Base-by-base conservation (phyloP, 2,329 filamentous ascomycete species). In the Fusarium abutilonis region DNA sequence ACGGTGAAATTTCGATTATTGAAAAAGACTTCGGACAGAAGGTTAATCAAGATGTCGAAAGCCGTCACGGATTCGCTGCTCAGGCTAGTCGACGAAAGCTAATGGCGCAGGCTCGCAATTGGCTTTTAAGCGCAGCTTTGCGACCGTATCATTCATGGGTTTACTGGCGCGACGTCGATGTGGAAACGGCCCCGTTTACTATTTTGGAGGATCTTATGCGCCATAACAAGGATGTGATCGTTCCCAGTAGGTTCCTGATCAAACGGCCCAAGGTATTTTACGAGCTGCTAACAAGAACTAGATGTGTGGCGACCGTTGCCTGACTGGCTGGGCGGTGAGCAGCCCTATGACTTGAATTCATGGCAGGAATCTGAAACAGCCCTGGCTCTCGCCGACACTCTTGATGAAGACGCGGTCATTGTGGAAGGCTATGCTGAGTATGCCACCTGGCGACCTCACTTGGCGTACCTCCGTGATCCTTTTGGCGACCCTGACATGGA, bases 331-430 rank as follows among this genome's bases (percentile, higher is more conserved):
- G 95, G 95, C 41, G 96, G 95, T 70, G 95, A 99, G 75, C 95
- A 99, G 75, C 95, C 95, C 2, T 99, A 99, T 75, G 95, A 99
- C 78, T 77, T 99, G 70, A 99, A 99, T 76, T 98, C 94, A 14
- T 99, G 95, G 95, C 95, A 99, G 77, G 95, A 99, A 77, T 99
- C 95, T 0, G 96, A 99, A 73, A 99, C 95, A 1, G 95, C 95
- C 0, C 82, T 99, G 48, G 92, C 92, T 9, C 83, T 99, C 34
- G 95, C 95, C 10, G 94, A 99, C 64, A 97, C 93, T 0, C 83
- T 99, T 4, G 95, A 99, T 66, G 95, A 99, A 75, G 95, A 99
- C 74, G 95, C 95, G 4, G 95, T 99, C 35, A 99, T 99, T 77
- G 95, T 99, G 5, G 95, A 99, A 77, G 95, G 95, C 15, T 99